Evolutionary conservation across 371 early-diverging fungal genomes (phyloP).

Genomic region (Smittium culicis): DNA sequence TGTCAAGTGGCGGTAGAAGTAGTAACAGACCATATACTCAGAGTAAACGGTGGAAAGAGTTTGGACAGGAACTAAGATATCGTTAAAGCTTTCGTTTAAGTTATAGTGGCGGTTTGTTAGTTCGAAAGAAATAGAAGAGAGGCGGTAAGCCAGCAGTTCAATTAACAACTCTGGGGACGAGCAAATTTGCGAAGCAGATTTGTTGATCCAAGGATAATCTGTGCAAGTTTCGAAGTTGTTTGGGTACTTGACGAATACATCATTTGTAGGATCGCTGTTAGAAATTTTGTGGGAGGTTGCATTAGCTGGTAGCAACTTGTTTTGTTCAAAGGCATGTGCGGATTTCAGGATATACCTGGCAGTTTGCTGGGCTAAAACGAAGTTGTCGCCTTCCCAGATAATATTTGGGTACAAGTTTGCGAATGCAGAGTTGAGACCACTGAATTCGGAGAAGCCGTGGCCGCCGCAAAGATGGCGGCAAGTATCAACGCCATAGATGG

Average conservation of each 20-base stretch:
- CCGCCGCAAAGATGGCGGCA: constrained; percentile 48
- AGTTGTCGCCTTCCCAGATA: constrained; percentile 74
- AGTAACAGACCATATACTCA: constrained; percentile 42
- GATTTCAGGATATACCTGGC: constrained; percentile 52
- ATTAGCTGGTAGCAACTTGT: no score
- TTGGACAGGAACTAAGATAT: constrained; percentile 45
- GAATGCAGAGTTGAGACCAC: constrained; percentile 57
- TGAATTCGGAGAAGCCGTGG: constrained; percentile 62
- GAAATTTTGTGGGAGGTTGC: no score
- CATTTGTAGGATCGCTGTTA: no score
- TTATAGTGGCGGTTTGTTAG: no score
- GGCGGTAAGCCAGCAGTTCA: constrained; percentile 50
- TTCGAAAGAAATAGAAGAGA: no score
- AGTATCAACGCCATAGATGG: constrained; percentile 60
- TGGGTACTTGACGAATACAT: no score
- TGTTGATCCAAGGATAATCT: no score
- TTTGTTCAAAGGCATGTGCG: no score
- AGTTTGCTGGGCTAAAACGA: constrained; percentile 60
- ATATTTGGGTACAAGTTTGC: constrained; percentile 48
- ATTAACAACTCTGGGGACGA: constrained; percentile 38
- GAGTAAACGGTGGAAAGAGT: constrained; percentile 50
- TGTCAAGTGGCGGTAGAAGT: constrained; percentile 41
- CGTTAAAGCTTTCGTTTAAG: no score
- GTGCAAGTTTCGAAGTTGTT: no score
- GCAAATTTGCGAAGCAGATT: constrained; percentile 9